Evolutionary conservation across 352 stramenopile genomes (phyloP).

Genomic region (Blastocystis sp.): DNA sequence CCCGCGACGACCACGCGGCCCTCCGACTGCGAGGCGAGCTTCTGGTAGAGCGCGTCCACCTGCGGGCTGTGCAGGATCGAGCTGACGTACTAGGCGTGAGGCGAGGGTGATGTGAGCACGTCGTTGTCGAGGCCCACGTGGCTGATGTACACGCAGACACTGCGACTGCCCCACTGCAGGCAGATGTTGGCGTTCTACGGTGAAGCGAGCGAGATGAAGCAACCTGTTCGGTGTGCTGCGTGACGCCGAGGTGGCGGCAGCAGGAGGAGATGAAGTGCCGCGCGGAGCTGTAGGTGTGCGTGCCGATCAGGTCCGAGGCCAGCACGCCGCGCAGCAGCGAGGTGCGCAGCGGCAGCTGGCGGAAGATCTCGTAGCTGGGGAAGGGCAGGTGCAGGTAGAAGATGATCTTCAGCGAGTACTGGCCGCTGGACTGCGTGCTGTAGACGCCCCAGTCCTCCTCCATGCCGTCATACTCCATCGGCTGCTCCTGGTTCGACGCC

Average conservation of each 20-base stretch:
- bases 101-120: not conserved
- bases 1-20: conserved; percentile 23
- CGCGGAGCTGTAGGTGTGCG: conserved; percentile 63
- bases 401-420: conserved; percentile 57
- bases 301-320: conserved; percentile 42
- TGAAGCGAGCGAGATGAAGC: not conserved
- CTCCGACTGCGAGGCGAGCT: not conserved
- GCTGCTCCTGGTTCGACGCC: conserved; percentile 24
- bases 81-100: conserved; percentile 13
- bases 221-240: conserved; percentile 8
- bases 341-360: conserved; percentile 62
- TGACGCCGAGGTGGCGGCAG: conserved; percentile 57
- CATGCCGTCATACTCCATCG: conserved; percentile 23
- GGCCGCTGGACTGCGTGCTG: not conserved
- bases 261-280: conserved; percentile 60
- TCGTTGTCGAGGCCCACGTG: conserved; percentile 37
- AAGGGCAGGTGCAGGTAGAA: conserved; percentile 69
- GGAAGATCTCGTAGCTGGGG: conserved; percentile 68
- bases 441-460: not conserved
- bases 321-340: conserved; percentile 51
- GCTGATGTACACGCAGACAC: conserved; percentile 54
- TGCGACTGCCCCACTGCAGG: conserved; percentile 47
- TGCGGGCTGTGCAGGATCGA: not conserved
- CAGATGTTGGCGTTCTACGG: conserved; percentile 40
- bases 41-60: not conserved